phyloP scores from a whole-genome alignment of 164 flowering plant species.

The Echeveria elegans region DNA sequence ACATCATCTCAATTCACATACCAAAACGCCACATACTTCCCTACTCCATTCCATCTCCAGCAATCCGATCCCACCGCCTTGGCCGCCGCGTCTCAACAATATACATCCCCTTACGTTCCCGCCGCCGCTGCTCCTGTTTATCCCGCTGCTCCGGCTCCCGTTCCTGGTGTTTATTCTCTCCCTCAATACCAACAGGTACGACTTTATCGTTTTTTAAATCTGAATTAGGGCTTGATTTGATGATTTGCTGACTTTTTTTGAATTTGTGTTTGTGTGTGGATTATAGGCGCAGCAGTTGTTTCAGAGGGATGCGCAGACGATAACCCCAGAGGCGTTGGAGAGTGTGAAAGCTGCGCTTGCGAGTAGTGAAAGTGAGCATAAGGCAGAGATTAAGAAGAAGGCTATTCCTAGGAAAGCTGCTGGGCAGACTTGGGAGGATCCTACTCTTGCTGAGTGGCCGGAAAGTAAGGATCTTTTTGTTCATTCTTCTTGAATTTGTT shows the following conservation, averaged over 20 bases:
- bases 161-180: slow-evolving; percentile 43
- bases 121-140: slow-evolving; percentile 32
- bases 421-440: slow-evolving; percentile 97
- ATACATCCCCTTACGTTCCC: slow-evolving; percentile 21
- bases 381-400: slow-evolving; percentile 87
- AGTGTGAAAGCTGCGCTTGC: slow-evolving; percentile 97
- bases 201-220: not conserved
- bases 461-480: slow-evolving; percentile 49
- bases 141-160: no score
- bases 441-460: slow-evolving; percentile 98
- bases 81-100: no score
- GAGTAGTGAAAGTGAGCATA: slow-evolving; percentile 90
- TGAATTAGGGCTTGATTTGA: not conserved
- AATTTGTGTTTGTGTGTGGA: not conserved
- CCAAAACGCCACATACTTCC: no score
- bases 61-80: slow-evolving; percentile 28
- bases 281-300: slow-evolving; percentile 87
- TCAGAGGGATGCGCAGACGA: slow-evolving; percentile 90
- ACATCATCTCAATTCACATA: slow-evolving; percentile 64
- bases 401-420: slow-evolving; percentile 98
- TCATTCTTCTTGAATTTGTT: not conserved
- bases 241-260: no score
- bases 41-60: slow-evolving; percentile 88
- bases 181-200: slow-evolving; percentile 84
- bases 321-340: slow-evolving; percentile 93